A percentile compares a stretch with the other conserved stretches of the same genome.
phyloP scores from a whole-genome alignment of 164 flowering plant species.

The Chimonanthus salicifolius region DNA sequence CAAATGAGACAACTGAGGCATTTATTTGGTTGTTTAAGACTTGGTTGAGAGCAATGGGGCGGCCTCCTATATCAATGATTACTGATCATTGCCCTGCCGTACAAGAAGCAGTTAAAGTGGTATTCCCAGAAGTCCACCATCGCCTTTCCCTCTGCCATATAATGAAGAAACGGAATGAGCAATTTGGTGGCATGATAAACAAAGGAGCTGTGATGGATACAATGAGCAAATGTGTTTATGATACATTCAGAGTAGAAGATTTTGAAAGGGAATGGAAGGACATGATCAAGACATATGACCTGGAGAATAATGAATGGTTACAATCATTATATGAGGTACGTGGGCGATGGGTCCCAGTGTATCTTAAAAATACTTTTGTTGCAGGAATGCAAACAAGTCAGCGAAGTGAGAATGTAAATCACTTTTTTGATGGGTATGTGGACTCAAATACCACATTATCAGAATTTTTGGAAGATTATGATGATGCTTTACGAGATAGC shows the following conservation, averaged over 20 bases:
- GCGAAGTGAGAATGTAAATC: constrained; percentile 2
- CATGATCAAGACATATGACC: constrained; percentile 3
- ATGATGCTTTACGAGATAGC: neutral
- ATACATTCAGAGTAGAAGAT: neutral
- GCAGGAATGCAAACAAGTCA: constrained; percentile 8
- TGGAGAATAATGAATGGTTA: constrained; percentile 4
- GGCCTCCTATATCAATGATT: constrained; percentile 9
- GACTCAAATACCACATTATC: neutral
- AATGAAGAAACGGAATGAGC: neutral
- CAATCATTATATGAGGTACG: neutral
- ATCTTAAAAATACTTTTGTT: constrained; percentile 1
- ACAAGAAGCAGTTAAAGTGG: constrained; percentile 1
- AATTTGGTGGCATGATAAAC: neutral
- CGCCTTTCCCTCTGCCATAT: constrained; percentile 1
- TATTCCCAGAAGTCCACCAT: constrained; percentile 5
- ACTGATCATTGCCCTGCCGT: constrained; percentile 8
- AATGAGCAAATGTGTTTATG: neutral
- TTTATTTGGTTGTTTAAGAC: constrained; percentile 11
- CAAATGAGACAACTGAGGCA: constrained; percentile 4
- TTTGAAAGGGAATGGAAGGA: constrained; percentile 1
- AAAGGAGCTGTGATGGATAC: neutral
- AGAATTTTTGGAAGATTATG: neutral
- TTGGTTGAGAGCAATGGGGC: constrained; percentile 14
- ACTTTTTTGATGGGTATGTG: constrained; percentile 6
- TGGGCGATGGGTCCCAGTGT: constrained; percentile 3